A percentile compares a stretch with the other conserved stretches of the same genome.
phyloP scores from a whole-genome alignment of 495 filamentous ascomycete species.

The Hyaloscypha bicolor region DNA sequence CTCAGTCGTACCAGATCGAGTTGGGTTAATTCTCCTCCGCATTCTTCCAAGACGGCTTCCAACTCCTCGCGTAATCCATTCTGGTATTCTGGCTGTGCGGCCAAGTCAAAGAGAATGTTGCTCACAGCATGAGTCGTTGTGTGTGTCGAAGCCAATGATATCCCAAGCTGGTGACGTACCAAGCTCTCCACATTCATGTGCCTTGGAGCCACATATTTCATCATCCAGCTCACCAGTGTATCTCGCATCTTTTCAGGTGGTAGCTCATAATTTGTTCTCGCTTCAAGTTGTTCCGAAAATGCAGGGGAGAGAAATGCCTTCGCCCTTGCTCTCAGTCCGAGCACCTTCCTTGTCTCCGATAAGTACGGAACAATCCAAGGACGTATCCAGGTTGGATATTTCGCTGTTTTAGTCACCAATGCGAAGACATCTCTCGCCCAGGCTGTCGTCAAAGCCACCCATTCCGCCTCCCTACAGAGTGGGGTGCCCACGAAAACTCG shows the following conservation, averaged over 20 bases:
- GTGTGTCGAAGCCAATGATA: background rate
- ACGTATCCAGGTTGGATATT: conserved; percentile 36
- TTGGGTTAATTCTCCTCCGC: background rate
- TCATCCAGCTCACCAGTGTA: background rate
- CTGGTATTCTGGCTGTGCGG: conserved; percentile 45
- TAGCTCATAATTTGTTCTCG: background rate
- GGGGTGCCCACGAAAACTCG: conserved; percentile 59
- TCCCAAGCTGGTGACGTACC: background rate
- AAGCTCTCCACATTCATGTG: conserved; percentile 6
- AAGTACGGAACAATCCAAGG: conserved; percentile 37
- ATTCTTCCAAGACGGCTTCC: background rate
- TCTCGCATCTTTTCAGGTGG: background rate
- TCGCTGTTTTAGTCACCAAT: conserved; percentile 34
- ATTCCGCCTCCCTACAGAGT: conserved; percentile 54
- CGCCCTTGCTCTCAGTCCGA: background rate
- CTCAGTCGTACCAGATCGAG: conserved; percentile 43
- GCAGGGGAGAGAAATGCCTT: background rate
- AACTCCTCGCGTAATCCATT: conserved; percentile 56
- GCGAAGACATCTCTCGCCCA: conserved; percentile 55
- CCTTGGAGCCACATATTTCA: conserved; percentile 3
- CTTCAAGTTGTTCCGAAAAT: background rate
- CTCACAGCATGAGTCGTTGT: background rate
- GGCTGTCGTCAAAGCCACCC: conserved; percentile 57
- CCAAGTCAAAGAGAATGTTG: conserved; percentile 46
- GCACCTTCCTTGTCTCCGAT: conserved; percentile 15